Conservation (phyloP, 2,329 filamentous ascomycete genomes). For the Trichoderma aggressivum region DNA sequence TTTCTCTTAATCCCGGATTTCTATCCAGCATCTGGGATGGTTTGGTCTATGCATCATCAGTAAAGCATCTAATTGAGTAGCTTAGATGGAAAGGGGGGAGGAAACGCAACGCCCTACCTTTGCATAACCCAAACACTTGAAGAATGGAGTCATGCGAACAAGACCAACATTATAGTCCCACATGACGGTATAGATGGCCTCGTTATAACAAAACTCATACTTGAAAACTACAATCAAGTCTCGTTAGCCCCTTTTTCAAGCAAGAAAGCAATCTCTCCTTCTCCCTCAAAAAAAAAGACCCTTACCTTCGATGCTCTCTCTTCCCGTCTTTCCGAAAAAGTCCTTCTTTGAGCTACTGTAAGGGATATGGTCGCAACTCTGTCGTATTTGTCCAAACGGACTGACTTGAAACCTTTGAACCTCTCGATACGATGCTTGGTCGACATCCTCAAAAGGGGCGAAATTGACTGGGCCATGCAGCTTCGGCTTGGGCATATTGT, state of each 20-base stretch:
- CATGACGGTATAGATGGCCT: slow-evolving; percentile 72
- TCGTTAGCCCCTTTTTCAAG: neutral
- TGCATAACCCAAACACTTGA: slow-evolving; percentile 82
- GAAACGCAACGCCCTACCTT: slow-evolving; percentile 59
- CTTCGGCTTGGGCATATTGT: slow-evolving; percentile 49
- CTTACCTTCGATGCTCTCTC: slow-evolving; percentile 84
- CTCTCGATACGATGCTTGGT: slow-evolving; percentile 53
- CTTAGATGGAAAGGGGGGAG: neutral
- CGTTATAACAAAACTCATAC: slow-evolving; percentile 71
- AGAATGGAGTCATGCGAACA: slow-evolving; percentile 90
- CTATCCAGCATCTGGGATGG: slow-evolving; percentile 76
- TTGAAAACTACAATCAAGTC: slow-evolving; percentile 61
- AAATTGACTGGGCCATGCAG: slow-evolving; percentile 69
- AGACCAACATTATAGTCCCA: slow-evolving; percentile 98
- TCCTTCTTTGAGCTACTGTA: slow-evolving; percentile 94
- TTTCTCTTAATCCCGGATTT: slow-evolving; percentile 81
- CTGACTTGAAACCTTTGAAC: slow-evolving; percentile 63
- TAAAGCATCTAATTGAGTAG: neutral
- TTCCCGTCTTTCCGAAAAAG: slow-evolving; percentile 79
- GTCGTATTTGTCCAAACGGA: slow-evolving; percentile 60
- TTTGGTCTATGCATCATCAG: slow-evolving; percentile 60
- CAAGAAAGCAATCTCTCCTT: neutral
- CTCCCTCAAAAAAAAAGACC: neutral
- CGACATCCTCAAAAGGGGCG: slow-evolving; percentile 66
- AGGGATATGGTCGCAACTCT: slow-evolving; percentile 73